These are phyloP conservation scores for Omphalea diandra DNA, from an alignment of 441 rosid species.

Conservation along the genomic window DNA sequence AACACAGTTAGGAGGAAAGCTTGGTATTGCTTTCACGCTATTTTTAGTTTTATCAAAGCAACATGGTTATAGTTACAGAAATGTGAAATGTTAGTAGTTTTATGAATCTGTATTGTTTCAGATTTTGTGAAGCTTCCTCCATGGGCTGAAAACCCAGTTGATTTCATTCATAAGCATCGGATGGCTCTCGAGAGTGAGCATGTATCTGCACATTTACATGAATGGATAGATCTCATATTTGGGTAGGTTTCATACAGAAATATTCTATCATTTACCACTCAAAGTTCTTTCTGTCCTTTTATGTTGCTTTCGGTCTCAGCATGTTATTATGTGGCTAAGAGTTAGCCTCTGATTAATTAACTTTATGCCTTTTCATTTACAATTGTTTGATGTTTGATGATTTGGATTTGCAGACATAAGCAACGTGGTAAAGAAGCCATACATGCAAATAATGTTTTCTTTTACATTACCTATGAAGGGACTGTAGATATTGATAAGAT, in stretches of 20 bases:
- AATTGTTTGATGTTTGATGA: constrained; percentile 13
- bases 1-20: constrained; percentile 87
- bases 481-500: constrained; percentile 94
- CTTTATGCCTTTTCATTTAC: neutral
- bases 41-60: neutral
- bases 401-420: constrained; percentile 66
- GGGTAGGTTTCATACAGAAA: constrained; percentile 54
- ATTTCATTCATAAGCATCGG: constrained; percentile 95
- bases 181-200: constrained; percentile 98
- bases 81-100: neutral
- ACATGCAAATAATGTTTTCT: constrained; percentile 92
- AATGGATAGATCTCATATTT: constrained; percentile 98
- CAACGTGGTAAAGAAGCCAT: constrained; percentile 99
- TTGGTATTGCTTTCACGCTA: constrained; percentile 56
- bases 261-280: constrained; percentile 15
- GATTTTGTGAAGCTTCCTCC: constrained; percentile 94
- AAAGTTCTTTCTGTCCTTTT: constrained; percentile 21
- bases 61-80: neutral
- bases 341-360: neutral
- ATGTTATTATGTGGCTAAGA: neutral
- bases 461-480: constrained; percentile 98
- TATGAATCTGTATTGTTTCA: constrained; percentile 36
- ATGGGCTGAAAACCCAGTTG: constrained; percentile 94
- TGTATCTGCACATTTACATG: constrained; percentile 94
- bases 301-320: constrained; percentile 9